Base-by-base conservation (phyloP, 495 filamentous ascomycete species). In the Aspergillus affinis region DNA sequence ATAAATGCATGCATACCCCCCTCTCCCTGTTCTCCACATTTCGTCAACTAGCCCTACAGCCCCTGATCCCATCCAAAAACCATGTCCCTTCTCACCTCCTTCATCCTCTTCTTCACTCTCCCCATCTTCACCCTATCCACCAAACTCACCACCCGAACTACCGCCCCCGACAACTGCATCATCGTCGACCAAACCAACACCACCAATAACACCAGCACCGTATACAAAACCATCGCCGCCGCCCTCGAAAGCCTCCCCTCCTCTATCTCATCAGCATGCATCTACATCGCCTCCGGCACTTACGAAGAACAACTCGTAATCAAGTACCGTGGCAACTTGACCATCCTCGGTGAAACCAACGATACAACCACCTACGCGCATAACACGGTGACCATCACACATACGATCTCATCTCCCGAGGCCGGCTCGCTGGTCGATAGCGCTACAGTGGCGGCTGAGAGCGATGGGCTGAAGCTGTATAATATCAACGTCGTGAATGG, bases 401-500 rank as follows among this genome's bases (percentile, higher is more conserved):
- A 81, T 51, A 76, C 72, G 6, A 69, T 75, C 19, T 74, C 75
- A 41, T 83, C 83, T 26, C 76, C 80, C 0, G 65, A 77, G 13
- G 69, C 73, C 0, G 80, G 79, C 0, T 70, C 72, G 19, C 57
- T 72, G 58, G 81, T 82, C 63, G 64, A 69, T 57, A 83, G 80
- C 13, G 83, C 78, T 0, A 88, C 86, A 0, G 69, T 89, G 12
- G 76, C 86, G 30, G 83, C 84, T 6, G 77, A 78, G 51, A 68
- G 78, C 10, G 63, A 62, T 7, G 76, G 76, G 41, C 71, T 87
- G 45, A 80, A 78, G 45, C 68, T 88, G 56, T 88, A 89, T 62
- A 89, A 89, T 55, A 71, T 89, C 64, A 84, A 88, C 58, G 69
- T 88, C 3, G 77, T 72, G 13, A 89, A 89, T 72, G 72, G 72